Base-by-base conservation (phyloP, 192 early-diverging fungal genomes). In the Backusella parvicylindrica region DNA sequence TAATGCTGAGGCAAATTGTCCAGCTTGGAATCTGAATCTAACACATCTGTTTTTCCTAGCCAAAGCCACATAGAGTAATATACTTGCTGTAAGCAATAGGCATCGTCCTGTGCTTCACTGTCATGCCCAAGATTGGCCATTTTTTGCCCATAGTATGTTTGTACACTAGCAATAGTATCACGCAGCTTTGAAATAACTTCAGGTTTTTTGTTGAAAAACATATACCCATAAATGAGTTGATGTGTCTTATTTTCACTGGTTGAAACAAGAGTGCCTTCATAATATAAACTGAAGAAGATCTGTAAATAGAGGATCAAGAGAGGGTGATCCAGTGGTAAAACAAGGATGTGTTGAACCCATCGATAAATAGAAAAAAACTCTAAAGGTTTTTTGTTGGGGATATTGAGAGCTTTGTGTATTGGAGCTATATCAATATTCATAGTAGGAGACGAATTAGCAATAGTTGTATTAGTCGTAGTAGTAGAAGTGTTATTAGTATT, bases 321-420 rank as follows among this genome's bases (percentile, higher is more conserved):
- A 23, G 70, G 75, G 11, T 85, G 83, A 12, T 85, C 76, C 30
- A 72, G 60, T 12, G 84, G 84, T 26, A 83, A 56, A 1, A 79
- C 72, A n/a, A 88, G 35, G 12, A 85, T 72, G 41, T 88, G 86
- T 28, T 88, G 84, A 23, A 76, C 74, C 83, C 81, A 84, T 3
- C 86, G 79, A 77, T 85, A 88, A 23, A 88, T 84, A 13, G 80
- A 72, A 72, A 86, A 76, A 41, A 83, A 86, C 1, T 88, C 83
- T 5, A 82, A 33, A 0, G 83, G 82, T 43, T 86, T 86, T 16
- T 79, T 79, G 16, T 65, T 64, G 0, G 71, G 75, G 18, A 81
- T 78, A 13, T 74, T 63, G 2, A 81, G 26, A 1, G 70, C 75
- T 60, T 82, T 86, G 56, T 83, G 71, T 7, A 83, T 74, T 11